Conservation (phyloP, 106 monocot species). For the Apostasia ramifera region DNA sequence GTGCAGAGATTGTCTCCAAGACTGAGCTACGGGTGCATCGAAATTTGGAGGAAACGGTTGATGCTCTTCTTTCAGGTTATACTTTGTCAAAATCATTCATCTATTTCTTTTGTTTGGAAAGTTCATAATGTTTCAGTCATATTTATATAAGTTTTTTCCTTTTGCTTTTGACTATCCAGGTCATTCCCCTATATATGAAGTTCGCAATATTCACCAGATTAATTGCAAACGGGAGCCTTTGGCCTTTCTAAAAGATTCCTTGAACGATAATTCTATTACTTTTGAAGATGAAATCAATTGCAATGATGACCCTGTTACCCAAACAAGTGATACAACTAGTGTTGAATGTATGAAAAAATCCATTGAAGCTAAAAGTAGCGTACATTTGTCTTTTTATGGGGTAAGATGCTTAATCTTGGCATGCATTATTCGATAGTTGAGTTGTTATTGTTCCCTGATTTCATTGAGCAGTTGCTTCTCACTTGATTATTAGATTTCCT, state of each 20-base stretch:
- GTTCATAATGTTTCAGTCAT: neutral
- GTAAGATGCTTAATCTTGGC: slow-evolving; percentile 25
- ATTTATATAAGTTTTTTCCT: neutral
- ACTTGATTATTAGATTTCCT: no score
- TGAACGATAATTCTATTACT: slow-evolving; percentile 8
- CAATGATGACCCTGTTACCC: slow-evolving; percentile 12
- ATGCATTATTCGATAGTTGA: neutral
- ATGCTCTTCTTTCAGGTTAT: slow-evolving; percentile 81
- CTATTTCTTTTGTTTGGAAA: slow-evolving; percentile 1
- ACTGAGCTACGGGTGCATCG: slow-evolving; percentile 72
- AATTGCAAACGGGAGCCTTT: slow-evolving; percentile 18
- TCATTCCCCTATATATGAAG: slow-evolving; percentile 44
- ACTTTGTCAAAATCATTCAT: neutral
- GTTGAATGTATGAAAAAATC: slow-evolving; percentile 29
- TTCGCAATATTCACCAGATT: slow-evolving; percentile 32
- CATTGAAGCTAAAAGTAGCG: slow-evolving; percentile 9
- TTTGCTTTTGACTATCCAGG: slow-evolving; percentile 30
- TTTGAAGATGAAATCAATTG: slow-evolving; percentile 18
- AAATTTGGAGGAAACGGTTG: slow-evolving; percentile 71
- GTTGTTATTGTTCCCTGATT: no score
- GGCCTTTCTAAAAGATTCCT: slow-evolving; percentile 9
- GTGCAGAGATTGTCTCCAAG: slow-evolving; percentile 82
- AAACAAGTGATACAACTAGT: slow-evolving; percentile 7
- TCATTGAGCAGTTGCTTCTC: no score
- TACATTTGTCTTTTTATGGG: slow-evolving; percentile 75